phyloP scores from a whole-genome alignment of 192 early-diverging fungal genomes.

The Coemansia sp. region DNA sequence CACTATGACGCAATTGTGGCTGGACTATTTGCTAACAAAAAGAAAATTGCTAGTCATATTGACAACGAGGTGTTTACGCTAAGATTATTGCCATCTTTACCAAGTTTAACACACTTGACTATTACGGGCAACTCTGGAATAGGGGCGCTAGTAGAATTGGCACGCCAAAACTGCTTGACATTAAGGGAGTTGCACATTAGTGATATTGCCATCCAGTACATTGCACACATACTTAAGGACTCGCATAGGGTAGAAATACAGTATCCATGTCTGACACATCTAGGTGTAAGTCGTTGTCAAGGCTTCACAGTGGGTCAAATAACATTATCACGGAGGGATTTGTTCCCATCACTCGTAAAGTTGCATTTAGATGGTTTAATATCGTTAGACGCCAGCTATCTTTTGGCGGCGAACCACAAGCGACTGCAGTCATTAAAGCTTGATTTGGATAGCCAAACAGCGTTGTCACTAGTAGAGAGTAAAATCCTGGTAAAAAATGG shows the following conservation, averaged over 20 bases:
- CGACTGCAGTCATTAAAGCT: neutral
- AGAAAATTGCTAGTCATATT: neutral
- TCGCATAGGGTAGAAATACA: neutral
- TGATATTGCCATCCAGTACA: neutral
- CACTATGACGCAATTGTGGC: neutral
- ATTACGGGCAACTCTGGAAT: neutral
- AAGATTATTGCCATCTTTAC: neutral
- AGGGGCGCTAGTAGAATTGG: neutral
- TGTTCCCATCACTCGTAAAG: neutral
- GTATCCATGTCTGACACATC: neutral
- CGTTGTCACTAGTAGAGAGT: neutral
- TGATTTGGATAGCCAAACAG: no score
- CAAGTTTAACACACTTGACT: neutral
- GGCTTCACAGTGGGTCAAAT: no score
- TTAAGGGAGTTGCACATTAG: neutral
- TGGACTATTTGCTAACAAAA: neutral
- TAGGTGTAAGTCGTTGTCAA: neutral
- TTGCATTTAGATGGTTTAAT: neutral
- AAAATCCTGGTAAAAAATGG: neutral
- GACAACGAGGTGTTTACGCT: neutral
- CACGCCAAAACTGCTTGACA: neutral
- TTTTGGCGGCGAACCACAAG: neutral
- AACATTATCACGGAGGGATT: neutral
- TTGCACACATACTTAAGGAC: neutral
- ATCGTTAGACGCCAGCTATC: neutral